A percentile compares a stretch with the other conserved stretches of the same genome.
Conservation (phyloP, 352 stramenopile genomes). For the Globisporangium abappressorium region DNA sequence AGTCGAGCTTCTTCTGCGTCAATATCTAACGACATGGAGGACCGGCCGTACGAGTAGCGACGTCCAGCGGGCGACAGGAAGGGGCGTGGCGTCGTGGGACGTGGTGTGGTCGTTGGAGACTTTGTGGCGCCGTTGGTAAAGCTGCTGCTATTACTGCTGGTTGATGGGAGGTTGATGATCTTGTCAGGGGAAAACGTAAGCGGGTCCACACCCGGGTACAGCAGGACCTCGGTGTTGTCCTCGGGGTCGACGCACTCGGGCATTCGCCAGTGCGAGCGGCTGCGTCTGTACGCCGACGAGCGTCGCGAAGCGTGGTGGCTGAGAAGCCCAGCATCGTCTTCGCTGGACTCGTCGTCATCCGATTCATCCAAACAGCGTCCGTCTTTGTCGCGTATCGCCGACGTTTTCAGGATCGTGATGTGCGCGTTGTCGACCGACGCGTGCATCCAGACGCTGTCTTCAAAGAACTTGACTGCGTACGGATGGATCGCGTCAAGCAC, state of each 20-base stretch:
- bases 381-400: constrained; percentile 28
- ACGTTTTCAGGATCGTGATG: constrained; percentile 39
- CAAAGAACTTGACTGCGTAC: constrained; percentile 56
- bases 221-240: constrained; percentile 43
- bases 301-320: constrained; percentile 7
- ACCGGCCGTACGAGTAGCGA: constrained; percentile 30
- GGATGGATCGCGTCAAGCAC: constrained; percentile 61
- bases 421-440: constrained; percentile 28
- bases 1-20: constrained; percentile 19
- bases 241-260: constrained; percentile 45
- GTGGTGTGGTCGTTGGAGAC: background rate
- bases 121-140: background rate
- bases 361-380: constrained; percentile 30
- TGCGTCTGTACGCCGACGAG: constrained; percentile 25
- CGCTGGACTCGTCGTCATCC: constrained; percentile 32
- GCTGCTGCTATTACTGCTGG: background rate
- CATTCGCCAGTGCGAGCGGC: constrained; percentile 31
- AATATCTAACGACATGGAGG: constrained; percentile 22
- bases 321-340: constrained; percentile 17
- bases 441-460: constrained; percentile 33
- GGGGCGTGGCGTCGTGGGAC: background rate
- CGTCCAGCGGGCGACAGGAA: constrained; percentile 15
- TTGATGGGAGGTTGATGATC: constrained; percentile 49
- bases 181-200: constrained; percentile 52
- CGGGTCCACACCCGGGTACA: constrained; percentile 49